phyloP scores from a whole-genome alignment of 1,284 basidiomycete genomes.

The Puccinia brachypodii region DNA sequence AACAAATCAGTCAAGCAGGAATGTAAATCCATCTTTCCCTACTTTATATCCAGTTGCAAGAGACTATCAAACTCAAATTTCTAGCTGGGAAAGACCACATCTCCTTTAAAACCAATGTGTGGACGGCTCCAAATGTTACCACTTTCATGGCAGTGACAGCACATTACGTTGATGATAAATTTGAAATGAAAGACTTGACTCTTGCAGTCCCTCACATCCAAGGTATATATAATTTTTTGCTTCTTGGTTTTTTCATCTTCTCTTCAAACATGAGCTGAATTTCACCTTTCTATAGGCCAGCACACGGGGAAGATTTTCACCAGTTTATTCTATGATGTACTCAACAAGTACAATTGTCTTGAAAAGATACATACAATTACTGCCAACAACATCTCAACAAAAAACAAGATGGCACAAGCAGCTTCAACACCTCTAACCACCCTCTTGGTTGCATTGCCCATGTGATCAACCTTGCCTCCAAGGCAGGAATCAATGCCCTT shows the following conservation, averaged over 20 bases:
- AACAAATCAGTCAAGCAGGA: background rate
- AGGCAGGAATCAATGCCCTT: background rate
- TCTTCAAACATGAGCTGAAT: too few relatives aligned
- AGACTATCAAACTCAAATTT: background rate
- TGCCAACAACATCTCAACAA: background rate
- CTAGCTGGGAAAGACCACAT: background rate
- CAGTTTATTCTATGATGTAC: background rate
- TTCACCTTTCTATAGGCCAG: background rate
- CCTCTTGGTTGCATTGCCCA: background rate
- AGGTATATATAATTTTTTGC: too few relatives aligned
- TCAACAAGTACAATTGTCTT: background rate
- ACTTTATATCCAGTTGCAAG: background rate
- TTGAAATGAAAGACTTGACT: background rate
- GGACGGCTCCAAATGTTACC: background rate
- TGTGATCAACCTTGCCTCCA: slow-evolving; percentile 3
- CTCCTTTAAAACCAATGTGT: background rate
- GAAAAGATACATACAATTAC: background rate
- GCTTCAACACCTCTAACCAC: background rate
- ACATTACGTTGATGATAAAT: background rate
- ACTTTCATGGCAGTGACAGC: slow-evolving; percentile 14
- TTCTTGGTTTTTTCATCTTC: too few relatives aligned
- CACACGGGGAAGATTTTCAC: background rate
- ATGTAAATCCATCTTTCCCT: background rate
- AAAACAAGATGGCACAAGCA: background rate
- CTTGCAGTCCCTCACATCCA: background rate